These are phyloP conservation scores for Aquanectria penicillioides DNA, from an alignment of 2,329 filamentous ascomycete species.

Conservation along the genomic window DNA sequence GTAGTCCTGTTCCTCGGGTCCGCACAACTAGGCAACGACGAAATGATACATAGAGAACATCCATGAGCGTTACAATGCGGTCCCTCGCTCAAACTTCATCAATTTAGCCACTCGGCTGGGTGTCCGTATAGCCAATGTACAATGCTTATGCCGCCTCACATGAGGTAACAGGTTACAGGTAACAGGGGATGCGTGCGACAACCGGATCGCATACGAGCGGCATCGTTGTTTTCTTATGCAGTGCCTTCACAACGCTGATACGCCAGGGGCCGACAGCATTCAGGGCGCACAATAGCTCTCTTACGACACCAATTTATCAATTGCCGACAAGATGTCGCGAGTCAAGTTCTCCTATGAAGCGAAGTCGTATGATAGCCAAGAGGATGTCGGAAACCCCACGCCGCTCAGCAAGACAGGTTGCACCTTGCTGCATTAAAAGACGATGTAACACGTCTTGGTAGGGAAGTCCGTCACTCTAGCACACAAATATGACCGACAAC, in stretches of 20 bases:
- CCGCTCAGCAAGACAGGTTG: slow-evolving; percentile 37
- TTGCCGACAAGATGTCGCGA: not conserved
- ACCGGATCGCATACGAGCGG: slow-evolving; percentile 1
- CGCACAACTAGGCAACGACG: not conserved
- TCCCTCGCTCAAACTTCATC: not conserved
- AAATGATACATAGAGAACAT: slow-evolving; percentile 8
- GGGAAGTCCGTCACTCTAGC: slow-evolving; percentile 59
- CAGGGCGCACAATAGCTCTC: slow-evolving; percentile 11
- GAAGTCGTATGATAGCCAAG: not conserved
- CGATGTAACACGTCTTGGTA: slow-evolving; percentile 38
- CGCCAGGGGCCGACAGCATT: slow-evolving; percentile 17
- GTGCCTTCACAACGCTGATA: not conserved
- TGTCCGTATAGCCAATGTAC: not conserved
- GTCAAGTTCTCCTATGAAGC: not conserved
- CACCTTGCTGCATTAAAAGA: slow-evolving; percentile 31
- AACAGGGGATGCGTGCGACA: not conserved
- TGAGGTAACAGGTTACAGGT: not conserved
- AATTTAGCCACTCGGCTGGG: slow-evolving; percentile 15
- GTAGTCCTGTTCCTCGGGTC: not conserved
- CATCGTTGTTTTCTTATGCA: not conserved
- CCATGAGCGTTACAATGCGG: slow-evolving; percentile 19
- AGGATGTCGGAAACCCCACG: slow-evolving; percentile 46
- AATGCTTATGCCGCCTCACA: not conserved
- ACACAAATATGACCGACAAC: slow-evolving; percentile 69
- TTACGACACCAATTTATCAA: not conserved